A percentile compares a stretch with the other conserved stretches of the same genome.
Evolutionary conservation across 2,329 filamentous ascomycete species (phyloP).

Genomic region (Sporothrix pallida): DNA sequence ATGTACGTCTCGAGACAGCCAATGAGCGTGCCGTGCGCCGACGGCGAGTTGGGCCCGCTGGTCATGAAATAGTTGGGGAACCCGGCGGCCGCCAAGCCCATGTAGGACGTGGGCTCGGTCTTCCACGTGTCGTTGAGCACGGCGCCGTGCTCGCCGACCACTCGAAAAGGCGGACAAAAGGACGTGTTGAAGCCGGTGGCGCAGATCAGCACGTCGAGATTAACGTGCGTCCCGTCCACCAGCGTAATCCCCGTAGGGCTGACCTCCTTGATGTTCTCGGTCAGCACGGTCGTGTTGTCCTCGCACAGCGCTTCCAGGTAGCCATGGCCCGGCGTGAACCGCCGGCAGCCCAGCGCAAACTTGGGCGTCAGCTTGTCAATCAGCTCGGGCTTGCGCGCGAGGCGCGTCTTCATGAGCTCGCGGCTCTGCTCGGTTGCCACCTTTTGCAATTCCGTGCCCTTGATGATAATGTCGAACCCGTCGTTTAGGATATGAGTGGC

Average conservation of each 20-base stretch:
- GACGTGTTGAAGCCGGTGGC: constrained; percentile 48
- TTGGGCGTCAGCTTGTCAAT: constrained; percentile 51
- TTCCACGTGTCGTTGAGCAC: constrained; percentile 37
- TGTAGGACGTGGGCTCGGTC: constrained; percentile 63
- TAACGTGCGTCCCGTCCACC: constrained; percentile 41
- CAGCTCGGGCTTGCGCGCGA: constrained; percentile 48
- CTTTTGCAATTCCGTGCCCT: background rate
- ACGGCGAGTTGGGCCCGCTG: constrained; percentile 27
- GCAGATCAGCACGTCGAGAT: constrained; percentile 43
- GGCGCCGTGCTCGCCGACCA: constrained; percentile 30
- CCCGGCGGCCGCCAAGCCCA: constrained; percentile 44
- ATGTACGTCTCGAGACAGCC: constrained; percentile 33
- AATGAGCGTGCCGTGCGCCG: constrained; percentile 24
- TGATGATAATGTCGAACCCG: constrained; percentile 19
- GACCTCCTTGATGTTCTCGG: constrained; percentile 48
- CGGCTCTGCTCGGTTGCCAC: constrained; percentile 1
- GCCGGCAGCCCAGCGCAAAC: constrained; percentile 52
- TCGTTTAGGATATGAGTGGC: constrained; percentile 17
- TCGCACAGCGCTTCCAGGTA: constrained; percentile 51
- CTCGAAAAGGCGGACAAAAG: constrained; percentile 44
- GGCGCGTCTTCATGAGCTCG: constrained; percentile 33
- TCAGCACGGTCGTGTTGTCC: constrained; percentile 52
- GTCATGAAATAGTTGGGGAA: constrained; percentile 41
- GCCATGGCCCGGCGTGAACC: constrained; percentile 51
- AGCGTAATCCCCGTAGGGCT: constrained; percentile 43